Evolutionary conservation across 192 early-diverging fungal genomes (phyloP), one percentile per base, ranked within the genome.

Genomic region (Glomus cerebriforme): DNA sequence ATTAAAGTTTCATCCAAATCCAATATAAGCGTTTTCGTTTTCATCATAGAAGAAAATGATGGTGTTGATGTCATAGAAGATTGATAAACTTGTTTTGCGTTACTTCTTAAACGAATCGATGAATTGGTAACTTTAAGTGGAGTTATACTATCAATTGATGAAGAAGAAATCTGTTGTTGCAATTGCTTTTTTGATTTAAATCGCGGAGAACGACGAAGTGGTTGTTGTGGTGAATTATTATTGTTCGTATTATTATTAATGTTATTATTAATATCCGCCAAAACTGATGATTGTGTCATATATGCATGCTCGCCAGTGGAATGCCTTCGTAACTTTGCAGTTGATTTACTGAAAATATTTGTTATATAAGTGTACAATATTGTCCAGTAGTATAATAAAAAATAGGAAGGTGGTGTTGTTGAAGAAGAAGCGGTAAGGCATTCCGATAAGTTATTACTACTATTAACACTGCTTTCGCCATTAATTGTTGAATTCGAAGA

Each of bases 1-100:
- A 97, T 92, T 70, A 97, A 84, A 0, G 95, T 96, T 82, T 97
- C 93, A 71, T 94, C 93, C 54, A 94, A 79, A 85, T 94, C 93
- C 66, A 94, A 79, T 3, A 93, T 89, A 71, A 92, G 81, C 7
- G 91, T 92, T 80, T 92, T 92, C 75, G 86, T 83, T 79, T 81
- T 79, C 45, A 80, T 59, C 29, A 78, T 69, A 34, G 63, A 31
- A 0, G 76, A 49, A 66, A 69, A 69, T 37, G 63, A 69, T 59
- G 47, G 17, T 67, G 43, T 34, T n/a, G 77, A 31, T 78, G 64
- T 59, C 35, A 67, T 24, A 27, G 75, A 43, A 13, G 39, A n/a
- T 45, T 66, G 64, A 31, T 64, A 19, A 49, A 35, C 3, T 67
- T 27, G 75, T 66, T 66, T 64, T 27, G 22, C 19, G 8, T 67